phyloP scores from a whole-genome alignment of 116 monocot genomes.

The Phalaenopsis hybrid region DNA sequence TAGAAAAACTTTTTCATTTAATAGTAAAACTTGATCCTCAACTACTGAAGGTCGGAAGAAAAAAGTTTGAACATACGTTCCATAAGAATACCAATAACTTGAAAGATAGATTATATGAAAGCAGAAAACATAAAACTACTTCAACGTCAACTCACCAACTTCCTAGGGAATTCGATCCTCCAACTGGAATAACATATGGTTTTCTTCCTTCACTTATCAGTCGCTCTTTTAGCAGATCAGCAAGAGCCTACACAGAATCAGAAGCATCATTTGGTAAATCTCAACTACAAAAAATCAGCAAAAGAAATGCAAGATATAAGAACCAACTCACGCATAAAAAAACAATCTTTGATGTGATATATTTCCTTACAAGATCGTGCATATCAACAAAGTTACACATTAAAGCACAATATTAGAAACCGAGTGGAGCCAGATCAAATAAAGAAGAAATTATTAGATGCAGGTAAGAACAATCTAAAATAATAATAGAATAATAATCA shows the following conservation, averaged over 20 bases:
- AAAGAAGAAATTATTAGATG: neutral
- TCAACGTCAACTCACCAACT: constrained; percentile 61
- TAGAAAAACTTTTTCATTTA: too few relatives aligned
- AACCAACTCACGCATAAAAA: neutral
- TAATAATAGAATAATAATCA: neutral
- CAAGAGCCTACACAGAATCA: constrained; percentile 40
- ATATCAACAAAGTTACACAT: neutral
- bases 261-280: neutral
- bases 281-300: neutral
- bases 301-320: neutral
- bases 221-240: constrained; percentile 65
- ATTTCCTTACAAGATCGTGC: neutral
- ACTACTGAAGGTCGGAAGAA: neutral
- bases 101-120: neutral
- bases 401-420: neutral
- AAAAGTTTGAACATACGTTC: too few relatives aligned
- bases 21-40: neutral
- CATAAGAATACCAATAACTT: too few relatives aligned
- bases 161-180: constrained; percentile 96
- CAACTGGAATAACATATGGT: constrained; percentile 95
- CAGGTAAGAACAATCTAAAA: neutral
- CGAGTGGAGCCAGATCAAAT: neutral
- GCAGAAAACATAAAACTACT: neutral
- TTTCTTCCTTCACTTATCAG: constrained; percentile 69
- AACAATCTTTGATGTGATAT: neutral